These are phyloP conservation scores for Tricholomella constricta DNA, from an alignment of 768 basidiomycete species.

Conservation along the genomic window DNA sequence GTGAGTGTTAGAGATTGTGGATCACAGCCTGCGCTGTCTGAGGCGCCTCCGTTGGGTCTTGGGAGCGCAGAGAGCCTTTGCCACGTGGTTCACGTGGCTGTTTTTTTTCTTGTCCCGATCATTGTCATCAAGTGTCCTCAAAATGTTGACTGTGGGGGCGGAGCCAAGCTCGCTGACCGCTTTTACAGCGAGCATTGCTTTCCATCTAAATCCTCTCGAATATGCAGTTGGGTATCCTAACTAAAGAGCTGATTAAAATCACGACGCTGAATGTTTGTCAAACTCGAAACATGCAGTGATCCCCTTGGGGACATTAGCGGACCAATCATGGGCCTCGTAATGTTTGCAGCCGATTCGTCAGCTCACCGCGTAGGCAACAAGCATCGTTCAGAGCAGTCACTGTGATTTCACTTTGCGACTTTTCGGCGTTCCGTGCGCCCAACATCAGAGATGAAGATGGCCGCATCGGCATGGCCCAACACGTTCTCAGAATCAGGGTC, in stretches of 20 bases:
- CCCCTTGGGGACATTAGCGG: conserved; percentile 1
- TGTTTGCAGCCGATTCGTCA: neutral
- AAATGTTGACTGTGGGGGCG: no score
- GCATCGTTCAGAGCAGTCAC: neutral
- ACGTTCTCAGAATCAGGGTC: conserved; percentile 6
- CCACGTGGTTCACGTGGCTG: no score
- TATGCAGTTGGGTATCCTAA: no score
- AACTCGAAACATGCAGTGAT: neutral
- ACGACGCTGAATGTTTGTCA: conserved; percentile 2
- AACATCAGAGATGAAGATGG: neutral
- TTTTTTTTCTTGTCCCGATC: no score
- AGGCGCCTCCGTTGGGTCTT: no score
- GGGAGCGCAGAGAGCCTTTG: no score
- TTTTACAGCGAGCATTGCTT: no score
- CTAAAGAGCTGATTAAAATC: neutral
- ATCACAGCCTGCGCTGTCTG: no score
- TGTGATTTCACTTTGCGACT: neutral
- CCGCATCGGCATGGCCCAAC: neutral
- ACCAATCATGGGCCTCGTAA: neutral
- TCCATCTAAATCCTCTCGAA: no score
- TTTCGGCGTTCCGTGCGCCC: neutral
- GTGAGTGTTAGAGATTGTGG: no score
- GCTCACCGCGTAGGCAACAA: neutral
- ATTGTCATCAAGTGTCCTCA: no score
- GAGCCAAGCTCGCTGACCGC: no score